These are phyloP conservation scores for Chalciporus pseudorubinellus DNA, from an alignment of 768 basidiomycete genomes.

Conservation along the genomic window DNA sequence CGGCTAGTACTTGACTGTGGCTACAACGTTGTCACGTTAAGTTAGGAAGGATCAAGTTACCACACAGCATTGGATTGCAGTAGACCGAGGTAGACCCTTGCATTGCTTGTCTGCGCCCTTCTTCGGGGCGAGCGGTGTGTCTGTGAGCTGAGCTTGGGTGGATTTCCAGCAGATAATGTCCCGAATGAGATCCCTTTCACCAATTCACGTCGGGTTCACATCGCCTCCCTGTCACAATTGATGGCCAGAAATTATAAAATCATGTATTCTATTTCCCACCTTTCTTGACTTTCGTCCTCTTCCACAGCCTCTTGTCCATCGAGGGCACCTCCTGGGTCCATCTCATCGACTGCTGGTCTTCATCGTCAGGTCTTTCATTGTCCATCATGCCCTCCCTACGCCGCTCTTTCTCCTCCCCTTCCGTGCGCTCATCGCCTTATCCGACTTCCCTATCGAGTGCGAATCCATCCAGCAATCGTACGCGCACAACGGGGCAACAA, in stretches of 20 bases:
- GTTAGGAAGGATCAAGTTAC: too few species aligned
- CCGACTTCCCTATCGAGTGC: slow-evolving; percentile 39
- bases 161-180: background rate
- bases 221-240: slow-evolving; percentile 16
- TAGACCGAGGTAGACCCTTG: too few species aligned
- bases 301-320: slow-evolving; percentile 21
- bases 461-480: slow-evolving; percentile 35
- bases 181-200: background rate
- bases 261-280: slow-evolving; percentile 34
- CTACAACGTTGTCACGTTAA: too few species aligned
- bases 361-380: slow-evolving; percentile 15
- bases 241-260: slow-evolving; percentile 46
- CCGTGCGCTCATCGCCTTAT: slow-evolving; percentile 71
- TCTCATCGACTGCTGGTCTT: slow-evolving; percentile 21
- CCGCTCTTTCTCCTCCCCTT: slow-evolving; percentile 68
- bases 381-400: slow-evolving; percentile 70
- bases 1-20: too few species aligned
- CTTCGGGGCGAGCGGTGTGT: too few species aligned
- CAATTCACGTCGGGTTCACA: slow-evolving; percentile 16
- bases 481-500: slow-evolving; percentile 35
- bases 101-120: too few species aligned
- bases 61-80: too few species aligned
- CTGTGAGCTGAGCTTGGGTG: too few species aligned
- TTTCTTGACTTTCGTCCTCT: slow-evolving; percentile 28
- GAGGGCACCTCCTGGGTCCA: slow-evolving; percentile 42